phyloP scores from a whole-genome alignment of 805 yeast species.

The Candida nonsorbophila region DNA sequence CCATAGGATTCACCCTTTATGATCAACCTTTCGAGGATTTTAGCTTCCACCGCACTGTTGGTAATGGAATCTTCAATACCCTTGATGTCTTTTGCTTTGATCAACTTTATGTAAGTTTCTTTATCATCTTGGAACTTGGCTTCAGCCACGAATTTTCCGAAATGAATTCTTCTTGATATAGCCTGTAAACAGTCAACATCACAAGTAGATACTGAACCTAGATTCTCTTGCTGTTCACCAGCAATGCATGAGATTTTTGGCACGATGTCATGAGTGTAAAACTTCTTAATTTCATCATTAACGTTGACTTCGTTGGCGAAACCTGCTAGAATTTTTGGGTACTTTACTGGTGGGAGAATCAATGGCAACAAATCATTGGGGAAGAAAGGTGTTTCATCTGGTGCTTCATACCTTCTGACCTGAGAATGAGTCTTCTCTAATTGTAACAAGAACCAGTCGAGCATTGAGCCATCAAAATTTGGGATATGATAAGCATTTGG shows the following conservation, averaged over 20 bases:
- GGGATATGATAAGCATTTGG: constrained; percentile 54
- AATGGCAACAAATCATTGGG: constrained; percentile 63
- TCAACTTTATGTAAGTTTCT: constrained; percentile 58
- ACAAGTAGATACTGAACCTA: constrained; percentile 78
- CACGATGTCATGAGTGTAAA: constrained; percentile 69
- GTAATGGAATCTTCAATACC: constrained; percentile 83
- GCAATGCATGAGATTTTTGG: constrained; percentile 62
- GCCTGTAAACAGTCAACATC: constrained; percentile 89
- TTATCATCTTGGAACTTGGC: constrained; percentile 75
- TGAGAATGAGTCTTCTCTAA: constrained; percentile 64
- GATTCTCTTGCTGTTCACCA: constrained; percentile 79
- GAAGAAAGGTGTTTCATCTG: constrained; percentile 89
- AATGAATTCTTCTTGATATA: constrained; percentile 86
- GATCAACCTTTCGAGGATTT: constrained; percentile 70
- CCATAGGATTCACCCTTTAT: constrained; percentile 86
- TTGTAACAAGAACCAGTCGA: constrained; percentile 81
- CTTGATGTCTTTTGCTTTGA: constrained; percentile 55
- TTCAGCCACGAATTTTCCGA: constrained; percentile 97
- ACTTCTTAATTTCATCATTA: constrained; percentile 60
- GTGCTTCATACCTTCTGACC: constrained; percentile 86
- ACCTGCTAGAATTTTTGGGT: constrained; percentile 74
- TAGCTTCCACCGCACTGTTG: constrained; percentile 79
- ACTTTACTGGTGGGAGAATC: constrained; percentile 72
- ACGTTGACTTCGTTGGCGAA: constrained; percentile 73
- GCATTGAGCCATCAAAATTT: constrained; percentile 69